These are phyloP conservation scores for Fusarium palustre DNA, from an alignment of 2,329 filamentous ascomycete genomes.

Conservation along the genomic window DNA sequence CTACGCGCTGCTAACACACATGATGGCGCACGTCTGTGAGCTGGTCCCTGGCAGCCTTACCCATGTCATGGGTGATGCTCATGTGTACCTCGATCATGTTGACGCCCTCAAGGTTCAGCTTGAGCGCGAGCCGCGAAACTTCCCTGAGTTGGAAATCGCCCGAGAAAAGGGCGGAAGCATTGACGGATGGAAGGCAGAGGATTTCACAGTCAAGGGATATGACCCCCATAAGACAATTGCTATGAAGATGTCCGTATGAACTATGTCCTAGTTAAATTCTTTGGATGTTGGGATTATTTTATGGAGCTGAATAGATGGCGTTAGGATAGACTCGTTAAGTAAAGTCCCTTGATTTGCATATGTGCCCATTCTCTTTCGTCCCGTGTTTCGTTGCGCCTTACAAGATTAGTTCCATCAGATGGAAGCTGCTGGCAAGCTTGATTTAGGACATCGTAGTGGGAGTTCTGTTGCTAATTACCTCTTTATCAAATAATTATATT, in stretches of 20 bases:
- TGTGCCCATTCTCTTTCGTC: neutral
- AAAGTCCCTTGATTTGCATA: neutral
- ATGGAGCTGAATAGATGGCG: slow-evolving; percentile 31
- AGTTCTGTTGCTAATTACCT: neutral
- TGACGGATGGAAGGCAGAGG: slow-evolving; percentile 89
- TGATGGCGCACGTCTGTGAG: slow-evolving; percentile 89
- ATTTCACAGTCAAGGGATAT: slow-evolving; percentile 90
- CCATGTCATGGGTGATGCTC: slow-evolving; percentile 98
- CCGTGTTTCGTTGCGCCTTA: too few relatives aligned
- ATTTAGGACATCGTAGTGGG: neutral
- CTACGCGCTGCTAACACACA: slow-evolving; percentile 94
- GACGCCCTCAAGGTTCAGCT: slow-evolving; percentile 87
- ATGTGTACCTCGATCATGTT: slow-evolving; percentile 93
- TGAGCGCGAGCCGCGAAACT: slow-evolving; percentile 80
- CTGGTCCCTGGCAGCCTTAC: slow-evolving; percentile 87
- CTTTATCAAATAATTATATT: neutral
- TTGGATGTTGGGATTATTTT: neutral
- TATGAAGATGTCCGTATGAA: slow-evolving; percentile 95
- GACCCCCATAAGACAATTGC: slow-evolving; percentile 90
- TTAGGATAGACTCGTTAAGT: slow-evolving; percentile 23
- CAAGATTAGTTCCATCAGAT: too few relatives aligned
- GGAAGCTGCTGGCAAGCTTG: too few relatives aligned
- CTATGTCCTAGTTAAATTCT: neutral
- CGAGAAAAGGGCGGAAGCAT: slow-evolving; percentile 78
- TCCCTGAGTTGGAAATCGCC: slow-evolving; percentile 81